These are phyloP conservation scores for Cryptococcus deneoformans DNA, from an alignment of 1,284 basidiomycete species.

Conservation along the genomic window DNA sequence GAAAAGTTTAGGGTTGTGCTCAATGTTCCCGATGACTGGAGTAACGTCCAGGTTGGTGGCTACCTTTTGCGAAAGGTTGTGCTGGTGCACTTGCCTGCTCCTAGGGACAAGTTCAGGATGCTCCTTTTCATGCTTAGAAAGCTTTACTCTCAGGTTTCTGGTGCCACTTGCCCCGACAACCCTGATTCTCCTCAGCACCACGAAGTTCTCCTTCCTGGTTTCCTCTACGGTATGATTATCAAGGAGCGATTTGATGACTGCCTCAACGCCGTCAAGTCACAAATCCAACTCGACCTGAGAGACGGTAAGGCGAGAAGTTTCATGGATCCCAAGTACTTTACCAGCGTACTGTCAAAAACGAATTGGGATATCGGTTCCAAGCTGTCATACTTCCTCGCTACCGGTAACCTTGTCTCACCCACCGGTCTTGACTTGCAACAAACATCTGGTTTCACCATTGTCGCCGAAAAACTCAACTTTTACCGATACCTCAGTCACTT, in stretches of 20 bases:
- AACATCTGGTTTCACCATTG: slow-evolving; percentile 95
- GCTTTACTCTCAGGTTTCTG: slow-evolving; percentile 87
- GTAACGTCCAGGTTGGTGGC: slow-evolving; percentile 74
- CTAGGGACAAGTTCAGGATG: slow-evolving; percentile 96
- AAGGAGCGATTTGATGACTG: slow-evolving; percentile 96
- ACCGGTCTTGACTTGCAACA: slow-evolving; percentile 97
- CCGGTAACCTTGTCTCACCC: slow-evolving; percentile 92
- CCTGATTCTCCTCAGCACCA: slow-evolving; percentile 99
- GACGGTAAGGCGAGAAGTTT: slow-evolving; percentile 76
- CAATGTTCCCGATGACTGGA: slow-evolving; percentile 90
- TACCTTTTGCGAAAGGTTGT: slow-evolving; percentile 85
- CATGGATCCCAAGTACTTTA: slow-evolving; percentile 79
- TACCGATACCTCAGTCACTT: slow-evolving; percentile 98
- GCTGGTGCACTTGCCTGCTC: slow-evolving; percentile 82
- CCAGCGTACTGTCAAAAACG: slow-evolving; percentile 70
- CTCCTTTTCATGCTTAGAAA: slow-evolving; percentile 99
- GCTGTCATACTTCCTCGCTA: slow-evolving; percentile 93
- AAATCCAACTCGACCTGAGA: slow-evolving; percentile 71
- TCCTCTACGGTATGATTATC: slow-evolving; percentile 94
- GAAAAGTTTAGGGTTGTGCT: slow-evolving; percentile 96
- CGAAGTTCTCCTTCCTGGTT: slow-evolving; percentile 93
- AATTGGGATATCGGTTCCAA: slow-evolving; percentile 91
- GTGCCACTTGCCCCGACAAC: slow-evolving; percentile 89
- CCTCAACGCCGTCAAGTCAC: slow-evolving; percentile 69
- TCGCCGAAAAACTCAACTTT: slow-evolving; percentile 99